Base-by-base conservation (phyloP, 495 filamentous ascomycete genomes). In the Aspergillus bertholletiae region DNA sequence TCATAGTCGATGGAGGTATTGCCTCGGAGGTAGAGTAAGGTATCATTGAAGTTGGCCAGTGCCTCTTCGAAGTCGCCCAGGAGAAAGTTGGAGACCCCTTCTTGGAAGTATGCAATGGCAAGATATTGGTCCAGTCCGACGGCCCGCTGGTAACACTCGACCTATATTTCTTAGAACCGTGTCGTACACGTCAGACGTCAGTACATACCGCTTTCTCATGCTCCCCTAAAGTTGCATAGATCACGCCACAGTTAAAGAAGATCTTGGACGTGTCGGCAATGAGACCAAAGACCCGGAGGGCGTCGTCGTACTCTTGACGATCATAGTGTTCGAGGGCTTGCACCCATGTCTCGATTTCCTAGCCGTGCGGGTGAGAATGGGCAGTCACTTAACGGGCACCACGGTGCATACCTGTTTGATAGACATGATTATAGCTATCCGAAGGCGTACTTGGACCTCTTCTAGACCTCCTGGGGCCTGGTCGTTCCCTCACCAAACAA, bases 271-370 rank as follows among this genome's bases (percentile, higher is more conserved):
- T 99, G 68, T 97, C 95, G 50, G 90, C 79, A 63, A 97, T 96
- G 51, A 75, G 78, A 48, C 89, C 88, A 65, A 98, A 99, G 51
- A 84, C 78, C 60, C 81, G 81, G 53, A 97, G 70, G 5, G 95
- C 82, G 56, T 89, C 83, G 57, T 96, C 94, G 71, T 95, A 97
- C 62, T 97, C 90, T 74, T 96, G 93, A 67, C 90, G 89, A 73
- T 99, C 94, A 75, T 97, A 99, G 64, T 88, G 86, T 51, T 80
- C 86, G 23, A 97, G 83, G 62, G 94, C 94, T 68, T 86, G 80
- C 55, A 97, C 95, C 94, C 94, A 99, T 30, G 89, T 94, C 78
- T 97, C 92, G 73, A 99, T 97, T 88, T 97, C 95, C 92, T 98
- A 70, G 61, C 37, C 54, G 40, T 61, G 21, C 23, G 58, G 48